Percentiles rank a stretch among this genome's conserved stretches.
Evolutionary conservation across 208 protist genomes (phyloP).

Genomic region (Balamuthia mandrillaris): DNA sequence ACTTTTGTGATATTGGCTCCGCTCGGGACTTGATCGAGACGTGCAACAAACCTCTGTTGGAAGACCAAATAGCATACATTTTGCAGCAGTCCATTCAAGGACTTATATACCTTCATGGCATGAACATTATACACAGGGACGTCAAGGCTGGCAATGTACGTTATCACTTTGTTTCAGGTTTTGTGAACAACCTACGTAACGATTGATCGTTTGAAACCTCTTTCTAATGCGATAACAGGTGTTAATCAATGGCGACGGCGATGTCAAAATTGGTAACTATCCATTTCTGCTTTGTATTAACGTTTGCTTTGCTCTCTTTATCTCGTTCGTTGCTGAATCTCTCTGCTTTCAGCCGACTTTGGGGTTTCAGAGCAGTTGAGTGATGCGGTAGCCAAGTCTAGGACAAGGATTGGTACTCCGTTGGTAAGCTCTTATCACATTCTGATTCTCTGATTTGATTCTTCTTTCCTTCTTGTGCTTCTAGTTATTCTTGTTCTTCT

Average conservation of each 20-base stretch:
- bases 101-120: conserved; percentile 56
- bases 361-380: conserved; percentile 19
- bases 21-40: conserved; percentile 63
- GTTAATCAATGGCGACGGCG: conserved; percentile 43
- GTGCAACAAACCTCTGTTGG: conserved; percentile 42
- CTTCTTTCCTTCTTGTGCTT: background rate
- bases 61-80: conserved; percentile 57
- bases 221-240: conserved; percentile 21
- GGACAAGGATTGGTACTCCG: background rate
- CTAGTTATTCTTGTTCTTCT: background rate
- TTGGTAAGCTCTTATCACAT: conserved; percentile 37
- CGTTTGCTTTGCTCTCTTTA: too few relatives aligned
- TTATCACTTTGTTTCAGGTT: too few relatives aligned
- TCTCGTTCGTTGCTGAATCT: too few relatives aligned
- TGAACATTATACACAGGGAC: conserved; percentile 62
- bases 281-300: too few relatives aligned
- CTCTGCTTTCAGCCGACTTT: conserved; percentile 25
- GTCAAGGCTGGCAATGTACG: conserved; percentile 56
- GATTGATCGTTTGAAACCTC: background rate
- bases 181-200: background rate
- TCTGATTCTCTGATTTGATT: background rate
- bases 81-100: conserved; percentile 51
- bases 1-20: conserved; percentile 67
- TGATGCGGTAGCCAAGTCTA: background rate
- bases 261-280: conserved; percentile 65